Conservation (phyloP, 371 early-diverging fungal species). For the Neoconidiobolus thromboides region DNA sequence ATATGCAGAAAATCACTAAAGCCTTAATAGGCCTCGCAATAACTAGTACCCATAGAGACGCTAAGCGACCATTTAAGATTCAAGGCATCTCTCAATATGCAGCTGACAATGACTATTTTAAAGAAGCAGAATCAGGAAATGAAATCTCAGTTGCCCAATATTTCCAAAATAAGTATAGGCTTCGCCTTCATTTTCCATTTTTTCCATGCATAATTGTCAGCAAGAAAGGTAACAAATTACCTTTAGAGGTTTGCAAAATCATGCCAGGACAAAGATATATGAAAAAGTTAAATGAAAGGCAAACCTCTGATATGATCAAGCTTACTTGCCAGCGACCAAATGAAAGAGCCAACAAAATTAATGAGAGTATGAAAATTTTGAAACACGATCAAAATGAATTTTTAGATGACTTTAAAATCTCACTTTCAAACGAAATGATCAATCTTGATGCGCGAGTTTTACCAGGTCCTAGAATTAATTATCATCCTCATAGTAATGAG, state of each 20-base stretch:
- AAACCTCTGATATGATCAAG: conserved; percentile 84
- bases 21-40: conserved; percentile 45
- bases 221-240: conserved; percentile 30
- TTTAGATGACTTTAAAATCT: conserved; percentile 41
- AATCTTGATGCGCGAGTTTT: conserved; percentile 50
- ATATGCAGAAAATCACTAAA: conserved; percentile 37
- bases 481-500: conserved; percentile 24
- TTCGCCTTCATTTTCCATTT: conserved; percentile 42
- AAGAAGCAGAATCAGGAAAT: conserved; percentile 16
- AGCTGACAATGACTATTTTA: conserved; percentile 45
- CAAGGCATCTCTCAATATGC: conserved; percentile 34
- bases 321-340: conserved; percentile 65
- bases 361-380: conserved; percentile 21
- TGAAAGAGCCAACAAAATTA: conserved; percentile 36
- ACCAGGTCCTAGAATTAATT: conserved; percentile 52
- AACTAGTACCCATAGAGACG: conserved; percentile 49
- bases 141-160: conserved; percentile 51
- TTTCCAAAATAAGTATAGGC: conserved; percentile 43
- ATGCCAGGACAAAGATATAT: conserved; percentile 53
- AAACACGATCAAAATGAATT: conserved; percentile 29
- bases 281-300: conserved; percentile 56
- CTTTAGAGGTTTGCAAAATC: conserved; percentile 76
- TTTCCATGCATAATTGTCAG: conserved; percentile 67
- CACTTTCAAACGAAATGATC: conserved; percentile 32
- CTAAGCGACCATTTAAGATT: conserved; percentile 42